Percentiles rank a stretch among this genome's conserved stretches.
Evolutionary conservation across 352 stramenopile genomes (phyloP).

Genomic region (Globisporangium orthogonon): DNA sequence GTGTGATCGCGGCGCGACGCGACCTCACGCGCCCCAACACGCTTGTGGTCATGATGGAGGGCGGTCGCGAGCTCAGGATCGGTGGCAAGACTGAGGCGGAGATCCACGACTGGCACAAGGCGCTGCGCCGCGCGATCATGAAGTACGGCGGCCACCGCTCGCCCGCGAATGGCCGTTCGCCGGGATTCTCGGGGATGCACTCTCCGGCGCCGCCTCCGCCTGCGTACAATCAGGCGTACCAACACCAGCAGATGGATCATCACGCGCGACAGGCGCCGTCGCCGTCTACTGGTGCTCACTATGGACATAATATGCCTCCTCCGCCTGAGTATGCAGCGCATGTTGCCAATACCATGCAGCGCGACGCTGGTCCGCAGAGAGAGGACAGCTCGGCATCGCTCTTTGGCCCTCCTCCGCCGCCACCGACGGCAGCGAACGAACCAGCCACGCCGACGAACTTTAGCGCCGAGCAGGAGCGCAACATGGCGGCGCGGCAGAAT

Average conservation of each 20-base stretch:
- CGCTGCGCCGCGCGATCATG: conserved; percentile 35
- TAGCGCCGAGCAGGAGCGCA: conserved; percentile 10
- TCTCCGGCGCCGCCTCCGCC: conserved; percentile 2
- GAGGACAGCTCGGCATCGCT: background rate
- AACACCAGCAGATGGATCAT: background rate
- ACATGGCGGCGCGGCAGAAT: conserved; percentile 15
- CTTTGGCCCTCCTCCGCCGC: background rate
- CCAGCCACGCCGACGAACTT: conserved; percentile 1
- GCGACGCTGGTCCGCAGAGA: background rate
- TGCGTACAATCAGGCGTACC: background rate
- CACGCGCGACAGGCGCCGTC: background rate
- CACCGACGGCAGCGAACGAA: background rate
- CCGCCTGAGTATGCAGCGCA: conserved; percentile 4
- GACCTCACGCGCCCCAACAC: conserved; percentile 59
- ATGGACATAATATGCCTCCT: background rate
- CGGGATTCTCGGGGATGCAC: background rate
- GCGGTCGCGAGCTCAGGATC: conserved; percentile 57
- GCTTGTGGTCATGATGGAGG: conserved; percentile 55
- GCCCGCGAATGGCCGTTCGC: conserved; percentile 11
- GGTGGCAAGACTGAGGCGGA: conserved; percentile 55
- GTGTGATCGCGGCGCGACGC: conserved; percentile 46
- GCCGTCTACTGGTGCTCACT: background rate
- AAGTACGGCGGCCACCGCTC: conserved; percentile 25
- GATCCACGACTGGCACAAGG: conserved; percentile 68
- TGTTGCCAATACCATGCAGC: background rate